Percentiles rank a stretch among this genome's conserved stretches.
Evolutionary conservation across 306 rosid genomes (phyloP).

Genomic region (Prunus armeniaca): DNA sequence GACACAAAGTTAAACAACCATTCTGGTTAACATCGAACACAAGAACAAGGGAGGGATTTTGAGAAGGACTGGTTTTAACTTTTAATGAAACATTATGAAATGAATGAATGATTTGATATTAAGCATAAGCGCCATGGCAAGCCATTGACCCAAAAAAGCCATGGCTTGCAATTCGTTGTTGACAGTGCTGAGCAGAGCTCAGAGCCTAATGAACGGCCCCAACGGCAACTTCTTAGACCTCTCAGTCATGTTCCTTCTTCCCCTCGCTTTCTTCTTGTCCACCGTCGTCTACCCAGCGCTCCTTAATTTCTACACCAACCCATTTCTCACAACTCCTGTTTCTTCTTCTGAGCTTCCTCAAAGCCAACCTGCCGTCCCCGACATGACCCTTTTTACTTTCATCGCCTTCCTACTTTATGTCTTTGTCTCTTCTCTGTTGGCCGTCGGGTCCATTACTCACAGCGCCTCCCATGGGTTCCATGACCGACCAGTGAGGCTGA

Average conservation of each 20-base stretch:
- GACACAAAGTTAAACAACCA: too few relatives aligned
- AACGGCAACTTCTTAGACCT: background rate
- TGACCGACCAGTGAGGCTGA: conserved; percentile 27
- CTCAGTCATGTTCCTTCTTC: conserved; percentile 1
- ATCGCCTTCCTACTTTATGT: conserved; percentile 14
- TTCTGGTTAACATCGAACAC: too few relatives aligned
- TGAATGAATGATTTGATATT: too few relatives aligned
- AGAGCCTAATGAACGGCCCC: background rate
- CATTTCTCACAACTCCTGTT: background rate
- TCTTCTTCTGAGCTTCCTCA: too few relatives aligned
- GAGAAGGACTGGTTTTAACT: too few relatives aligned
- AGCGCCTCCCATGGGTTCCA: conserved; percentile 32
- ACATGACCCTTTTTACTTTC: background rate
- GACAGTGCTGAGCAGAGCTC: background rate
- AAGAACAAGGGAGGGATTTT: too few relatives aligned
- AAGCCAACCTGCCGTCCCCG: background rate
- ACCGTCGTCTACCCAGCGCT: background rate
- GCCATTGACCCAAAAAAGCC: too few relatives aligned
- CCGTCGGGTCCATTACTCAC: conserved; percentile 35
- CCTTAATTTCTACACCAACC: background rate
- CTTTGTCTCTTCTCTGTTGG: conserved; percentile 16
- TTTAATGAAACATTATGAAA: too few relatives aligned
- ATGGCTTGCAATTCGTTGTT: too few relatives aligned
- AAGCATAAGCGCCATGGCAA: too few relatives aligned
- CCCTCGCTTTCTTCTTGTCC: background rate